Evolutionary conservation across 306 rosid genomes (phyloP).

Genomic region (Begonia masoniana): DNA sequence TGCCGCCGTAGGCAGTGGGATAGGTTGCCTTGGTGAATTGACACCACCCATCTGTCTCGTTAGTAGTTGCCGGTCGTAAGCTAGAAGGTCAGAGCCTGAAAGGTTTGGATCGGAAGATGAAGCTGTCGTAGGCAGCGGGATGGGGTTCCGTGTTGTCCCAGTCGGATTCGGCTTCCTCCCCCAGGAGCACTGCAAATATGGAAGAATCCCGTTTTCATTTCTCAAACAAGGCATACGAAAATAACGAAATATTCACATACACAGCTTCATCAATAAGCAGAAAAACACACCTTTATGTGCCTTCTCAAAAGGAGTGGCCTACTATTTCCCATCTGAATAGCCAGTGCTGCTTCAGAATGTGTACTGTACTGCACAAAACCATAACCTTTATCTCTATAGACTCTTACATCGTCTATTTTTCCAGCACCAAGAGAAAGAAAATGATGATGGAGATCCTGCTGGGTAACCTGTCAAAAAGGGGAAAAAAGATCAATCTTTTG

Average conservation of each 20-base stretch:
- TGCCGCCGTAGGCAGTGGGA: no score
- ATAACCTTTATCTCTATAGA: conserved; percentile 91
- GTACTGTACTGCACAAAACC: conserved; percentile 83
- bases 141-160: conserved; percentile 85
- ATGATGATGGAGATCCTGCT: conserved; percentile 80
- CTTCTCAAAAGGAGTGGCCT: conserved; percentile 70
- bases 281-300: conserved; percentile 54
- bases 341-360: conserved; percentile 88
- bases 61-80: conserved; percentile 35
- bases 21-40: no score
- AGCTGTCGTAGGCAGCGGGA: conserved; percentile 74
- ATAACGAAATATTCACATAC: no score
- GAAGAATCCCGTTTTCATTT: no score
- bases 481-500: no score
- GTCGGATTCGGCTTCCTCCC: conserved; percentile 97
- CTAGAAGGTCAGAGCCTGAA: conserved; percentile 49
- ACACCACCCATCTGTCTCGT: no score
- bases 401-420: conserved; percentile 79
- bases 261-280: no score
- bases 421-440: conserved; percentile 89
- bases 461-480: conserved; percentile 33
- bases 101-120: conserved; percentile 40
- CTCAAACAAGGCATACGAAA: no score
- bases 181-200: conserved; percentile 63
- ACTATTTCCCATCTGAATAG: conserved; percentile 84